Percentiles rank a stretch among this genome's conserved stretches.
These are phyloP conservation scores for Postia placenta DNA, from an alignment of 768 basidiomycete species.

Conservation along the genomic window DNA sequence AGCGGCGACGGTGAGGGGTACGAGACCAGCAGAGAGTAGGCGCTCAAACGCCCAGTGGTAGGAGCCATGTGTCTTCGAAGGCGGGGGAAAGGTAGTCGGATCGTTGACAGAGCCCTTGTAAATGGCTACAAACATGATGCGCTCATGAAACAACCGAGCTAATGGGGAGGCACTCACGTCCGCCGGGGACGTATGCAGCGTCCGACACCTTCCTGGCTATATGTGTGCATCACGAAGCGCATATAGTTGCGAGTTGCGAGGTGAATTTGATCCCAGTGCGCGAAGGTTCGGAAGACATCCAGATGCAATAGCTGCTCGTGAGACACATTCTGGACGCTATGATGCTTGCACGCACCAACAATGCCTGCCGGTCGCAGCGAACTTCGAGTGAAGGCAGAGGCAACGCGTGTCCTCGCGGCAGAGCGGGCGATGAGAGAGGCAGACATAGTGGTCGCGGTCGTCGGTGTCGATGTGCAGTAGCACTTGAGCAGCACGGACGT, in stretches of 20 bases:
- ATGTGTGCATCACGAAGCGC: no score
- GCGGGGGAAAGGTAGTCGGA: constrained; percentile 81
- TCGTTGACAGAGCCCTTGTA: constrained; percentile 94
- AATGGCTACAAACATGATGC: constrained; percentile 47
- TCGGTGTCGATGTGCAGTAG: constrained; percentile 5
- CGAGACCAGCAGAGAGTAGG: constrained; percentile 76
- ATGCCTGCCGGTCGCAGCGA: constrained; percentile 32
- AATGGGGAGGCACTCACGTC: constrained; percentile 40
- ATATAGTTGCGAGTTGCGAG: no score
- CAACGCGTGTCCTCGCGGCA: constrained; percentile 37
- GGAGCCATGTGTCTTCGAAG: constrained; percentile 79
- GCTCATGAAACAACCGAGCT: neutral
- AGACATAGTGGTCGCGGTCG: constrained; percentile 37
- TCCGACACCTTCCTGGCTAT: constrained; percentile 17
- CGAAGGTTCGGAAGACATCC: no score
- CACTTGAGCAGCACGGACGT: neutral
- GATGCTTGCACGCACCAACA: no score
- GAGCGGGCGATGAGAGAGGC: constrained; percentile 44
- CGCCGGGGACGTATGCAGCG: constrained; percentile 56
- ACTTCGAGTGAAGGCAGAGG: constrained; percentile 31
- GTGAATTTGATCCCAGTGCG: no score
- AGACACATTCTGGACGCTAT: no score
- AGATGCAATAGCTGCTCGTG: no score
- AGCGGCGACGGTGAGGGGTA: constrained; percentile 85
- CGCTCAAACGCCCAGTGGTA: constrained; percentile 95